Base-by-base conservation (phyloP, 805 yeast species). In the Kodamaea hsintzibuensis region DNA sequence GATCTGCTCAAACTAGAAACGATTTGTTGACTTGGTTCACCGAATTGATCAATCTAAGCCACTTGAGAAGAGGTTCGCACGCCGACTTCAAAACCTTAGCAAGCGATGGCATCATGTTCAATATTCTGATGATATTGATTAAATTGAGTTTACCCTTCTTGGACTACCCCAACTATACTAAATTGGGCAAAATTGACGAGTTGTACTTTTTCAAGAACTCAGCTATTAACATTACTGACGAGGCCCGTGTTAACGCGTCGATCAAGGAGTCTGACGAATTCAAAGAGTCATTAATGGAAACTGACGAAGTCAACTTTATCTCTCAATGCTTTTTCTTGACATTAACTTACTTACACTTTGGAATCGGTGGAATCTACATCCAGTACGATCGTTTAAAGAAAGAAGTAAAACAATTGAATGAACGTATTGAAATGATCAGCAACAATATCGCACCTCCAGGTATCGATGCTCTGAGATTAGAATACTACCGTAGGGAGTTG, bases 301-400 rank as follows among this genome's bases (percentile, higher is more conserved):
- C 44, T 14, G 61, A 70, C 2, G 66, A 74, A 10, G 64, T 68
- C n/a, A 93, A 95, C 63, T 95, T 95, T 67, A 90, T 95, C n/a
- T 85, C 97, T 7, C 95, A 93, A 60, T 87, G 96, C 62, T 95
- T 91, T 69, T 95, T 80, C 63, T 67, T 95, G 53, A 83, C 92
- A 5, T 75, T 88, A 50, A 84, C 96, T 0, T 91, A 87, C 66
- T 70, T 90, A 48, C 92, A 93, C 60, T 95, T 88, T 71, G 99
- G 98, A 43, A 74, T 90, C 42, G 96, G 96, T 19, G 98, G 98
- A 49, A 71, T 88, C 0, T 54, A 78, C 83, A 45, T 77, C 75
- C 68, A 67, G 46, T 82, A 83, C 55, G 84, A 82, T 44, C 82
- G 86, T 55, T 63, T 85, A 33, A 76, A 76, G 57, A 74, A 76